Evolutionary conservation across 805 yeast genomes (phyloP).

Genomic region (Starmera amethionina): DNA sequence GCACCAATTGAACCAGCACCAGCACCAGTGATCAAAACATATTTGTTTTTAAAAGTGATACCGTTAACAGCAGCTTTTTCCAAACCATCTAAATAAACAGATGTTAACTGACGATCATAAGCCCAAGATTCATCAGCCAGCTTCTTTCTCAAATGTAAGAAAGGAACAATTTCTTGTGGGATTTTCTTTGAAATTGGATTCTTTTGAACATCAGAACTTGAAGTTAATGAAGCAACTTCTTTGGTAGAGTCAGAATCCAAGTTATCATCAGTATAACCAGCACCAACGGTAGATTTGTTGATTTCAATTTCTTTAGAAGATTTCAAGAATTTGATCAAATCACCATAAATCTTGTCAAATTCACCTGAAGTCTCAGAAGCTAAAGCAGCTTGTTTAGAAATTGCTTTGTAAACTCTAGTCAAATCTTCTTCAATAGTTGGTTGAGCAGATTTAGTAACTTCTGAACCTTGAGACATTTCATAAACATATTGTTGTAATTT

Average conservation of each 20-base stretch:
- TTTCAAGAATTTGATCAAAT: conserved; percentile 59
- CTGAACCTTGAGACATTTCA: conserved; percentile 95
- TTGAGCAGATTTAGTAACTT: conserved; percentile 57
- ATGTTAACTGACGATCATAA: conserved; percentile 71
- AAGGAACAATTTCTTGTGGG: conserved; percentile 84
- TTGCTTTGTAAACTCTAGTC: conserved; percentile 71
- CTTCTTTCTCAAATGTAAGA: conserved; percentile 85
- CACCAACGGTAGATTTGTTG: conserved; percentile 47
- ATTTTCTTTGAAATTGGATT: conserved; percentile 67
- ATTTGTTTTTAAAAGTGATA: conserved; percentile 78
- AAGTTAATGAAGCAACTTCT: conserved; percentile 81
- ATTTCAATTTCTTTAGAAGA: conserved; percentile 63
- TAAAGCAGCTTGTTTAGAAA: conserved; percentile 57
- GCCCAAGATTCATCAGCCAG: conserved; percentile 66
- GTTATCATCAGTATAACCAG: conserved; percentile 41
- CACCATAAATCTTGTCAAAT: conserved; percentile 62
- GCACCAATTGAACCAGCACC: conserved; percentile 99
- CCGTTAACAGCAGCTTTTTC: conserved; percentile 95
- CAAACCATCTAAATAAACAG: conserved; percentile 76
- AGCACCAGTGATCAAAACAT: conserved; percentile 93
- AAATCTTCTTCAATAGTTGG: conserved; percentile 82
- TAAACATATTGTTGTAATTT: conserved; percentile 91
- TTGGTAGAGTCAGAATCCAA: conserved; percentile 47
- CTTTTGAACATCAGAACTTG: conserved; percentile 46
- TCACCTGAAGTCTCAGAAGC: conserved; percentile 59